These are phyloP conservation scores for Hibiscus trionum DNA, from an alignment of 345 rosid species.

Conservation along the genomic window DNA sequence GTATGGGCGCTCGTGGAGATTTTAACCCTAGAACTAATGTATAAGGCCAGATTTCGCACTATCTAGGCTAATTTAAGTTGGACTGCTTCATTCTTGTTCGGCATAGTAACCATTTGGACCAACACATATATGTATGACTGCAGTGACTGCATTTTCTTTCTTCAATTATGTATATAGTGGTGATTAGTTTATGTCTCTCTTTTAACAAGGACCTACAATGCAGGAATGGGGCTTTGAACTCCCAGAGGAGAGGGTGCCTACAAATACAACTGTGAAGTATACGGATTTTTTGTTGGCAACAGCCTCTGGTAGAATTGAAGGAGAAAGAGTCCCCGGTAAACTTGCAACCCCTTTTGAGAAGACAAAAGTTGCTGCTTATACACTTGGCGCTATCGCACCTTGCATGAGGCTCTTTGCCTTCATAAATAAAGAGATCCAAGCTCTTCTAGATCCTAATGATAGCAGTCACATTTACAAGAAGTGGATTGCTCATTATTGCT, in stretches of 20 bases:
- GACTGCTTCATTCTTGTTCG: background rate
- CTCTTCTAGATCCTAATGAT: slow-evolving; percentile 29
- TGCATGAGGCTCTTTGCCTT: slow-evolving; percentile 41
- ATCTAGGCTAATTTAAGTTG: background rate
- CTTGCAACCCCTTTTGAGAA: slow-evolving; percentile 53
- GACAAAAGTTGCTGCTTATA: slow-evolving; percentile 54
- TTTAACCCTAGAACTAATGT: background rate
- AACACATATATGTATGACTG: background rate
- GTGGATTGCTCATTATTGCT: slow-evolving; percentile 44
- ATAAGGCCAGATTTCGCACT: background rate
- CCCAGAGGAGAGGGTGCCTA: slow-evolving; percentile 19
- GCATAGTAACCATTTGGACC: background rate
- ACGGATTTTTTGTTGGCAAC: slow-evolving; percentile 43
- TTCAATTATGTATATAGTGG: background rate
- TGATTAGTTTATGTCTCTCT: background rate
- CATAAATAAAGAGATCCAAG: slow-evolving; percentile 34
- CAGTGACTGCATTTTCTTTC: too few relatives aligned
- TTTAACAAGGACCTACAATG: slow-evolving; percentile 12
- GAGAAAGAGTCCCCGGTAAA: slow-evolving; percentile 35
- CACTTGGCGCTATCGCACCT: slow-evolving; percentile 47
- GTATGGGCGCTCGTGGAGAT: background rate
- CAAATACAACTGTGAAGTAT: slow-evolving; percentile 29
- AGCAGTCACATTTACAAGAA: slow-evolving; percentile 42
- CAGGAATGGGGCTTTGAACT: slow-evolving; percentile 51
- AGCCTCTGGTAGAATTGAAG: slow-evolving; percentile 50